These are phyloP conservation scores for Capronia epimyces DNA, from an alignment of 2,329 filamentous ascomycete genomes.

Conservation along the genomic window DNA sequence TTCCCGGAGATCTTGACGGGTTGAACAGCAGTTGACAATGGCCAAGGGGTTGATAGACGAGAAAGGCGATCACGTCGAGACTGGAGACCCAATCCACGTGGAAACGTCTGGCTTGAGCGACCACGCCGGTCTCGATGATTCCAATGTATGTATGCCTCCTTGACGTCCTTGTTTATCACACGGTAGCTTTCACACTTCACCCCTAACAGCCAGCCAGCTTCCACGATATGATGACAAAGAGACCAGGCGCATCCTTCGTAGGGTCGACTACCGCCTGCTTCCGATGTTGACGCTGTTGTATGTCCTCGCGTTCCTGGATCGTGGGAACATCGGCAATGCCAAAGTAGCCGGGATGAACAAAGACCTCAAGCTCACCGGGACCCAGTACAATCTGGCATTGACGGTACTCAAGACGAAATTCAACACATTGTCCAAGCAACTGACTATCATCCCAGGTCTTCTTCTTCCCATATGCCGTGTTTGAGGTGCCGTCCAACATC, in stretches of 20 bases:
- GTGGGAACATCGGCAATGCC: slow-evolving; percentile 45
- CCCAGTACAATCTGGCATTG: slow-evolving; percentile 36
- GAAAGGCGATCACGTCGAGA: not conserved
- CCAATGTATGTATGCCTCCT: not conserved
- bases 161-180: not conserved
- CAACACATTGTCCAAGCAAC: no score
- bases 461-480: slow-evolving; percentile 57
- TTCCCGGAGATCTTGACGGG: not conserved
- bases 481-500: slow-evolving; percentile 60
- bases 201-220: not conserved
- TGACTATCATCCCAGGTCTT: slow-evolving; percentile 50
- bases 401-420: slow-evolving; percentile 7
- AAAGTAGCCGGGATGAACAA: slow-evolving; percentile 40
- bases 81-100: not conserved
- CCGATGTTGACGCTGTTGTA: slow-evolving; percentile 43
- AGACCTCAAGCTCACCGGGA: slow-evolving; percentile 39
- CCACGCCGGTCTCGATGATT: slow-evolving; percentile 1
- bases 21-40: not conserved
- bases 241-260: slow-evolving; percentile 34
- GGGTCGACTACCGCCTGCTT: slow-evolving; percentile 41
- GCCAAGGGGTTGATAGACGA: not conserved
- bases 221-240: slow-evolving; percentile 18
- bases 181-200: no score
- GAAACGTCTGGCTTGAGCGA: not conserved
- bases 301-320: slow-evolving; percentile 30